Evolutionary conservation across 345 rosid genomes (phyloP).

Genomic region (Theobroma cacao): DNA sequence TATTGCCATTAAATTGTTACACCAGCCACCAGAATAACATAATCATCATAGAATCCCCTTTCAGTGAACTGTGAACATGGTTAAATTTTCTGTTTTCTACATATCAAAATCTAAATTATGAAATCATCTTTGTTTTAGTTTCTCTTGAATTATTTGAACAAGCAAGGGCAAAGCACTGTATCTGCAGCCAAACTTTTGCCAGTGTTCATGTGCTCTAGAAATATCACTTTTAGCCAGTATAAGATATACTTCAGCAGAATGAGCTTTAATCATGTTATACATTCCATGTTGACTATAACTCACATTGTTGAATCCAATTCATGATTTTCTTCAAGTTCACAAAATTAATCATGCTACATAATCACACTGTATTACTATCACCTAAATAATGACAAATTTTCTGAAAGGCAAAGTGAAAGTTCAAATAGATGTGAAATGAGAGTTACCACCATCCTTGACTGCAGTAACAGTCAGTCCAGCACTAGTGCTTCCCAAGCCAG

Average conservation of each 20-base stretch:
- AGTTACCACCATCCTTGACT: constrained; percentile 88
- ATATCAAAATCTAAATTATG: neutral
- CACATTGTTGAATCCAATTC: neutral
- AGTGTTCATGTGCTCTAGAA: neutral
- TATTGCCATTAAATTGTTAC: neutral
- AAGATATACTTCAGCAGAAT: neutral
- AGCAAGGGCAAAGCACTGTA: neutral
- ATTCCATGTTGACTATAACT: neutral
- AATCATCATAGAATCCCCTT: neutral
- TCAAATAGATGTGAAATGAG: neutral
- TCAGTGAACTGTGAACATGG: neutral
- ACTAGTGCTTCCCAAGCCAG: constrained; percentile 96
- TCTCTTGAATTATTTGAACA: neutral
- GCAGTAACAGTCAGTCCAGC: constrained; percentile 99
- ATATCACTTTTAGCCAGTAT: neutral
- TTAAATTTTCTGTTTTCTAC: neutral
- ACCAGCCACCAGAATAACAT: neutral
- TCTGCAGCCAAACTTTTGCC: neutral
- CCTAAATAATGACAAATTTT: neutral
- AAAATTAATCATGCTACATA: neutral
- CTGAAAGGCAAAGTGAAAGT: neutral
- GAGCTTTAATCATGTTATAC: neutral
- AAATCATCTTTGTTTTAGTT: neutral
- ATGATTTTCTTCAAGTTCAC: constrained; percentile 3
- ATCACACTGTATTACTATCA: neutral